Evolutionary conservation across 1,284 basidiomycete genomes (phyloP).

Genomic region (Rhodotorula sp.): DNA sequence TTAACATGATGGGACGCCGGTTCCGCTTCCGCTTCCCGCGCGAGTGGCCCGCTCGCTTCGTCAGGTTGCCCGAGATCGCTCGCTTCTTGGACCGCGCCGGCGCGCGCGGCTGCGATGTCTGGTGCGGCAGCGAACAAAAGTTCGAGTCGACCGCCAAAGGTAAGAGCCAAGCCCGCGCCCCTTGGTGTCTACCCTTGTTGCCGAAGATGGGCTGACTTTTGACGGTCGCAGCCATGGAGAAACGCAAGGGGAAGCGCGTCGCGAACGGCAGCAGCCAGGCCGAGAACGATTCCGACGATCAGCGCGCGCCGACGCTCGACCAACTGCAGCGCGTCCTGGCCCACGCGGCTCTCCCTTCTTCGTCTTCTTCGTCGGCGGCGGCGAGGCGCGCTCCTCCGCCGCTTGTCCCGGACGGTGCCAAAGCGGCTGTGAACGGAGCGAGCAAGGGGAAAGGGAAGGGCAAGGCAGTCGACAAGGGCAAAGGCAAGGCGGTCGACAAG

Average conservation of each 20-base stretch:
- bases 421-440: neutral
- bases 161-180: neutral
- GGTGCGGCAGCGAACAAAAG: conserved; percentile 24
- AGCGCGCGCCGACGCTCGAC: neutral
- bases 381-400: neutral
- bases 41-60: conserved; percentile 24
- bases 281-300: neutral
- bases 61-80: conserved; percentile 26
- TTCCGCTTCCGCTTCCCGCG: conserved; percentile 33
- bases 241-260: conserved; percentile 33
- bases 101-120: conserved; percentile 28
- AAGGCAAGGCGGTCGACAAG: conserved; percentile 3
- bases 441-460: neutral
- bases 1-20: conserved; percentile 30
- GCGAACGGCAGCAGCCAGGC: conserved; percentile 6
- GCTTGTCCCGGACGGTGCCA: neutral
- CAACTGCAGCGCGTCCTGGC: conserved; percentile 12
- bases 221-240: conserved; percentile 20
- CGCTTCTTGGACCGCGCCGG: conserved; percentile 29
- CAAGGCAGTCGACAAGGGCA: neutral
- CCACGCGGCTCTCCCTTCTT: neutral
- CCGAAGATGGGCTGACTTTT: neutral
- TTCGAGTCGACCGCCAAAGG: conserved; percentile 28
- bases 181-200: too few relatives aligned
- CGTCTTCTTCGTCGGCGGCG: neutral